Percentiles rank a stretch among this genome's conserved stretches.
These are phyloP conservation scores for Kalanchoe fedtschenkoi DNA, from an alignment of 164 flowering plant genomes.

Conservation along the genomic window DNA sequence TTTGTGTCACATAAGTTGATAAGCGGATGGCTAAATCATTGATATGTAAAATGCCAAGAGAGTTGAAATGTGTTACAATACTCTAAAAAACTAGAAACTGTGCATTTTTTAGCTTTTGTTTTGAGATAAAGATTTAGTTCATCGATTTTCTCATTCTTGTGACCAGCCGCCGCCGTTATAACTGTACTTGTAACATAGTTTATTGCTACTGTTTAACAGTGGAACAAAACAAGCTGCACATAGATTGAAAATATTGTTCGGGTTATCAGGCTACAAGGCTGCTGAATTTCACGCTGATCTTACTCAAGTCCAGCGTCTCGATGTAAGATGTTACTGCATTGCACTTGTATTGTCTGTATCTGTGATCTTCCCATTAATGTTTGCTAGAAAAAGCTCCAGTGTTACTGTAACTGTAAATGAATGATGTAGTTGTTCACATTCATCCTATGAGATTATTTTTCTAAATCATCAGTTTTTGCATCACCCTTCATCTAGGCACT, in stretches of 20 bases:
- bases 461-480: not conserved
- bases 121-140: not conserved
- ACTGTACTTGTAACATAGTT: not conserved
- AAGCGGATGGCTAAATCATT: no score
- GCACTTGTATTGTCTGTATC: not conserved
- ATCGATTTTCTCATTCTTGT: not conserved
- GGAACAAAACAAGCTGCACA: conserved; percentile 94
- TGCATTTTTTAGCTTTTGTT: not conserved
- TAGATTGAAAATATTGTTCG: conserved; percentile 83
- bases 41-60: not conserved
- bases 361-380: not conserved
- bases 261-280: conserved; percentile 75
- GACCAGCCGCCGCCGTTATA: not conserved
- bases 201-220: conserved; percentile 36
- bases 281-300: conserved; percentile 96
- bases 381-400: not conserved
- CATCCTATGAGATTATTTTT: not conserved
- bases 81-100: no score
- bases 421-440: not conserved
- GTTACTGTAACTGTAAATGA: not conserved
- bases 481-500: conserved; percentile 36
- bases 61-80: not conserved
- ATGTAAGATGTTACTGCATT: conserved; percentile 32
- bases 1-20: not conserved
- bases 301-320: conserved; percentile 93